Percentiles rank a stretch among this genome's conserved stretches.
Conservation (phyloP, 345 rosid species). For the Jatropha curcas region DNA sequence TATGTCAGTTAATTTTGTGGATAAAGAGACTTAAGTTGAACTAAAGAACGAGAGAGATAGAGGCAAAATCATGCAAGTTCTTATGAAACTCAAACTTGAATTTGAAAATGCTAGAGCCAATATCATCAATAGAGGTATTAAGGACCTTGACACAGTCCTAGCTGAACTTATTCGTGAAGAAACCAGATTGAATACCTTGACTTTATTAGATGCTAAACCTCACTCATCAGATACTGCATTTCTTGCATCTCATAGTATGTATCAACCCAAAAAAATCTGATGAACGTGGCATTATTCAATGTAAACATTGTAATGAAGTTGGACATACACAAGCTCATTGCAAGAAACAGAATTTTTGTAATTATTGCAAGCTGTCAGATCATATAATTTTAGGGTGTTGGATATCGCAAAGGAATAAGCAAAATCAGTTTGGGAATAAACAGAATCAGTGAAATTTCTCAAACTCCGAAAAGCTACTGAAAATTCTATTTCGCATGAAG, state of each 20-base stretch:
- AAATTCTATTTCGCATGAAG: neutral
- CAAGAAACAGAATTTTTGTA: neutral
- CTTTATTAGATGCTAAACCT: neutral
- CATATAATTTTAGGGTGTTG: neutral
- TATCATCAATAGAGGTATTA: neutral
- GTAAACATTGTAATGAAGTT: neutral
- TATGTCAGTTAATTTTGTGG: neutral
- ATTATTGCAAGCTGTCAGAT: neutral
- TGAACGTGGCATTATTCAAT: neutral
- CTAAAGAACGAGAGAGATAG: neutral
- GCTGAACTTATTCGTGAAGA: neutral
- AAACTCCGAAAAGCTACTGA: no score
- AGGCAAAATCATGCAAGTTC: neutral
- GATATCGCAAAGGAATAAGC: neutral
- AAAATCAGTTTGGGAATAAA: neutral
- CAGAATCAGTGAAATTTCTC: neutral
- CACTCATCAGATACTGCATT: neutral
- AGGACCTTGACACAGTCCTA: neutral
- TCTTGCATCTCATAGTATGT: neutral
- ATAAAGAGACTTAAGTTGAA: neutral
- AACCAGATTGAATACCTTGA: neutral
- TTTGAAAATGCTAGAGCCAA: conserved; percentile 1
- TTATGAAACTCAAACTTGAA: neutral
- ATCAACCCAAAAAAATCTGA: neutral
- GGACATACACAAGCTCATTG: conserved; percentile 9